Base-by-base conservation (phyloP, 345 rosid species). In the Fremontodendron californicum region DNA sequence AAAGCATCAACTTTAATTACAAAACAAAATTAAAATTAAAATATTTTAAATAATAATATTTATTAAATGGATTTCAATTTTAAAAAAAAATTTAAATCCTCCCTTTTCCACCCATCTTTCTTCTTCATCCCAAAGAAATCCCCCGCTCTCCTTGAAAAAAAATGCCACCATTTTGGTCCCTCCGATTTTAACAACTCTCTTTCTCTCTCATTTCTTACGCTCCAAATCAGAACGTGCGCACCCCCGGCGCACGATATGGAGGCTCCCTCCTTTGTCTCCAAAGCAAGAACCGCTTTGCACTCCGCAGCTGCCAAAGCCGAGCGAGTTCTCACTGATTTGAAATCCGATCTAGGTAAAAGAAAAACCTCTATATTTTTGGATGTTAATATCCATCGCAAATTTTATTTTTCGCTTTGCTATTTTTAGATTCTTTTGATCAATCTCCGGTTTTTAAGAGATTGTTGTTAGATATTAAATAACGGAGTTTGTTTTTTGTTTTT, bases 261-360 rank as follows among this genome's bases (percentile, higher is more conserved):
- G 81, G 77, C 89, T 78, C 91, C 87, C 45, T 92, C 98, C 29
- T 93, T 93, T 75, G 99, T 88, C 61, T 85, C 96, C 80, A 89
- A 90, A 88, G 99, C 98, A 62, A 87, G 93, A 89, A 88, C 89
- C 33, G 99, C 97, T 84, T 83, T 95, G 83, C 90, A 92, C 85
- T 93, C 99, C 48, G 99, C 97, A 55, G 97, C 99, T 23, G 98
- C 97, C 73, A 91, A 92, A 87, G 98, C 99, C 85, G 99, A 95
- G 89, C 98, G 96, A 57, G 99, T 92, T 71, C 81, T 95, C 84
- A 88, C 89, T 78, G 98, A 94, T 80, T 83, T 94, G 71, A 88
- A 82, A 84, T 91, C 92, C 83, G 98, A 95, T 87, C 92, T 84
- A 82, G 97, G 98, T 91, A 1, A 61, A 25, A 54, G 29, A 11